phyloP scores from a whole-genome alignment of 176 grass and related monocot genomes.

The Triticum monococcum region DNA sequence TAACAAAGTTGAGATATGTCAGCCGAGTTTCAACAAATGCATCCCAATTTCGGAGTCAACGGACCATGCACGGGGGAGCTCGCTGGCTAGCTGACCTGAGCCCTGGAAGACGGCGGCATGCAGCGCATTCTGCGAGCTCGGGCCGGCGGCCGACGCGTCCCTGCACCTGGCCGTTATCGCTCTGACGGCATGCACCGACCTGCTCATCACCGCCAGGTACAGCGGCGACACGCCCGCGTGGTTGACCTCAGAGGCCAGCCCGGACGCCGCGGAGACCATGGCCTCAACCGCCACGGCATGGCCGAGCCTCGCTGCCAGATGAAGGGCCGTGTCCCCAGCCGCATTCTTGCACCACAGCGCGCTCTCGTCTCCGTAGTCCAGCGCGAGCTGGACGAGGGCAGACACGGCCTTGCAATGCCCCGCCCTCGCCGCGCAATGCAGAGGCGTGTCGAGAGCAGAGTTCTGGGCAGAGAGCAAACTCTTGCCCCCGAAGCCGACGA shows the following conservation, averaged over 20 bases:
- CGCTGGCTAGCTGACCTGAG: neutral
- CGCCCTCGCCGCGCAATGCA: conserved; percentile 32
- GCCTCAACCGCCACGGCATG: neutral
- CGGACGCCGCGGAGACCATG: neutral
- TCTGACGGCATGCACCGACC: neutral
- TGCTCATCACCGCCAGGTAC: conserved; percentile 24
- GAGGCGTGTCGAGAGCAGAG: conserved; percentile 13
- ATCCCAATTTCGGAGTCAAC: neutral
- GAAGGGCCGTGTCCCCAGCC: conserved; percentile 4
- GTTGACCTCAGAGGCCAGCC: neutral
- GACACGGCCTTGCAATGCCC: neutral
- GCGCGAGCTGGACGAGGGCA: neutral
- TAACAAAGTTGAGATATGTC: neutral
- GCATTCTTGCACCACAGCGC: neutral
- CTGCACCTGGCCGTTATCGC: neutral
- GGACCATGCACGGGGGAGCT: neutral
- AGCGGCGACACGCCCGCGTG: neutral
- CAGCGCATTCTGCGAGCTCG: conserved; percentile 13
- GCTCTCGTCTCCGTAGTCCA: neutral
- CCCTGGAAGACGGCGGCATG: conserved; percentile 31
- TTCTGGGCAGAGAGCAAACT: neutral
- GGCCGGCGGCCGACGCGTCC: neutral
- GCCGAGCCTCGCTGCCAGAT: conserved; percentile 16
- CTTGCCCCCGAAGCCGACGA: neutral
- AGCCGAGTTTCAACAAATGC: neutral